These are phyloP conservation scores for Tubosaeta sp. DNA, from an alignment of 768 basidiomycete genomes.

Conservation along the genomic window DNA sequence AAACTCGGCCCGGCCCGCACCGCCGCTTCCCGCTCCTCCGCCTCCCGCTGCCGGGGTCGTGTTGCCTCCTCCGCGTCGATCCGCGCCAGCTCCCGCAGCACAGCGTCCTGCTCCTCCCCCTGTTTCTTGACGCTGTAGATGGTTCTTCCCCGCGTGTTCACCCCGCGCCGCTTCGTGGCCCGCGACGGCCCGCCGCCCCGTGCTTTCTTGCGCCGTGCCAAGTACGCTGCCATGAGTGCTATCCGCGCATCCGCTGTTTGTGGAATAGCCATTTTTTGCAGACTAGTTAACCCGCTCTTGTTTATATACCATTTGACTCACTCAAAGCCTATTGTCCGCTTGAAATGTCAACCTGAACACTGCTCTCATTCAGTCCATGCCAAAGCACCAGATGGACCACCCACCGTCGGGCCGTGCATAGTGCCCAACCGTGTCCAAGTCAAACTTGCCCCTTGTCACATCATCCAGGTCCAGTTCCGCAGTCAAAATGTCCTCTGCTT, in stretches of 20 bases:
- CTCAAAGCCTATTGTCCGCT: slow-evolving; percentile 12
- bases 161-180: not conserved
- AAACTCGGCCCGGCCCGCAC: not conserved
- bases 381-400: slow-evolving; percentile 15
- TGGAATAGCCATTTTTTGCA: slow-evolving; percentile 12
- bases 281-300: not conserved
- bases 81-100: slow-evolving; percentile 8
- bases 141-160: slow-evolving; percentile 24
- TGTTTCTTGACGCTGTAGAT: slow-evolving; percentile 21
- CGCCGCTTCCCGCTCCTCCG: not conserved
- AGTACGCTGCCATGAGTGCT: slow-evolving; percentile 29
- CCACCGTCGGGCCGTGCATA: slow-evolving; percentile 56
- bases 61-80: slow-evolving; percentile 24
- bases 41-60: not conserved
- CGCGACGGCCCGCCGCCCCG: not conserved
- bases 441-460: slow-evolving; percentile 53
- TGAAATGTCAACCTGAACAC: slow-evolving; percentile 25
- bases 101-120: not conserved
- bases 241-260: slow-evolving; percentile 34
- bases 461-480: slow-evolving; percentile 60
- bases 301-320: slow-evolving; percentile 19
- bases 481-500: slow-evolving; percentile 49
- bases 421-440: slow-evolving; percentile 58
- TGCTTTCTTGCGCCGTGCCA: slow-evolving; percentile 17
- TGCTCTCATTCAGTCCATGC: slow-evolving; percentile 12